phyloP scores from a whole-genome alignment of 2,329 filamentous ascomycete species.

The Fusarium temperatum region DNA sequence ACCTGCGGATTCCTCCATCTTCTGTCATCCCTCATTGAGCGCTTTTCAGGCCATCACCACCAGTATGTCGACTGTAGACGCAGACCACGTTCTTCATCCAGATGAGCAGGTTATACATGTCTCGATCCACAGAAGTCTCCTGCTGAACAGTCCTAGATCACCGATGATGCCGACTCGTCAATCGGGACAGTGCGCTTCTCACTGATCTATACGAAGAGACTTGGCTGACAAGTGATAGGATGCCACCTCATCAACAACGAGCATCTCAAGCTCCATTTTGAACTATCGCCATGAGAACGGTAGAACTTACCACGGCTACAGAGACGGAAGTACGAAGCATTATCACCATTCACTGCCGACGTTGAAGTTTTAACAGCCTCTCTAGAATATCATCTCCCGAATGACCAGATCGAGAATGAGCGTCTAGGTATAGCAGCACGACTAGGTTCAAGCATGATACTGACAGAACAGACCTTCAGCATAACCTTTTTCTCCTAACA shows the following conservation, averaged over 20 bases:
- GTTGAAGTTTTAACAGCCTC: not conserved
- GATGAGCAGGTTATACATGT: not conserved
- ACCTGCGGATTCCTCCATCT: not conserved
- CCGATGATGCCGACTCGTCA: not conserved
- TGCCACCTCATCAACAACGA: not conserved
- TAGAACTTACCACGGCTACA: constrained; percentile 10
- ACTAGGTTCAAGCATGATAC: fast-evolving
- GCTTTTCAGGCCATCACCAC: not conserved
- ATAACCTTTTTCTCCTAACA: not conserved
- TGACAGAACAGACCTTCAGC: not conserved
- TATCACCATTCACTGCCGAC: fast-evolving
- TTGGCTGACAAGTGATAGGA: not conserved
- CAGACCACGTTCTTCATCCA: not conserved
- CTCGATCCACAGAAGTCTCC: fast-evolving
- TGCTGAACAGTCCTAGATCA: fast-evolving
- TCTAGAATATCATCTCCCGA: not conserved
- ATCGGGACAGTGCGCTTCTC: not conserved
- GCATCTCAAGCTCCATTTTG: not conserved
- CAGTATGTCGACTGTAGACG: not conserved
- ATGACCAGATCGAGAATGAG: not conserved
- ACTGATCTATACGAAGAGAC: fast-evolving
- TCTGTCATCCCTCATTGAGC: too few relatives aligned
- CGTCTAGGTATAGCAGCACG: not conserved
- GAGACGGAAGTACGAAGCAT: constrained; percentile 9
- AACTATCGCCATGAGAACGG: constrained; percentile 4